Base-by-base conservation (phyloP, 139 green algal species). In the Volvox reticuliferus region DNA sequence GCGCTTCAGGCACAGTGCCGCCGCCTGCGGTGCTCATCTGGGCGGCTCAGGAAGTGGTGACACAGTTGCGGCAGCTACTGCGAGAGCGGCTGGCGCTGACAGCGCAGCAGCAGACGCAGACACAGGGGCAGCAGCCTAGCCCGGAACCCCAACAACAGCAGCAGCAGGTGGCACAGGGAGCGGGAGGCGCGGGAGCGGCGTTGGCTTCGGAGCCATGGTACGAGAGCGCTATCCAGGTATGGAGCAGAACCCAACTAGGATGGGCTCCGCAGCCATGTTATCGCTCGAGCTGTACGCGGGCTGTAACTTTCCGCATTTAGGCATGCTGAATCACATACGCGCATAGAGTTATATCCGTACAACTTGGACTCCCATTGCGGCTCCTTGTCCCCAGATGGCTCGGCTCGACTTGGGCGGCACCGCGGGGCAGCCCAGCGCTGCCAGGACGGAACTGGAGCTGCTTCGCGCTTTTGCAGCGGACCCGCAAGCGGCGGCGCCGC, bases 161-260 rank as follows among this genome's bases (percentile, higher is more conserved):
- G 76, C 19, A 32, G 78, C 17, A 32, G 78, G 55, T 61, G 50
- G 80, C 18, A 44, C 36, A 33, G 32, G 33, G 33, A 20, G 12
- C 36, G 36, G 36, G 37, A 32, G 78, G 33, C 21, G 50, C 50
- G n/a, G n/a, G n/a, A n/a, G 85, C 36, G 65, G 69, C 30, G 55
- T 75, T 90, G 73, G 26, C 0, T 9, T 35, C 73, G 30, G 26
- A 86, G 76, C 87, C 87, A 16, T 91, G 87, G 87, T 91, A 86
- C 22, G 24, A 28, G 24, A 62, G 18, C 1, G 76, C 76, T 28
- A 33, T 91, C 20, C 86, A 90, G 86, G 71, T 90, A 55, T 1
- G 81, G 65, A 73, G 21, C 65, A 55, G 44, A 55, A 55, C 44
- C 44, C 9, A 55, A 55, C 44, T 55, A 55, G 9, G 5, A 55